Evolutionary conservation across 2,329 filamentous ascomycete genomes (phyloP).

Genomic region (Trichoderma atrobrunneum): DNA sequence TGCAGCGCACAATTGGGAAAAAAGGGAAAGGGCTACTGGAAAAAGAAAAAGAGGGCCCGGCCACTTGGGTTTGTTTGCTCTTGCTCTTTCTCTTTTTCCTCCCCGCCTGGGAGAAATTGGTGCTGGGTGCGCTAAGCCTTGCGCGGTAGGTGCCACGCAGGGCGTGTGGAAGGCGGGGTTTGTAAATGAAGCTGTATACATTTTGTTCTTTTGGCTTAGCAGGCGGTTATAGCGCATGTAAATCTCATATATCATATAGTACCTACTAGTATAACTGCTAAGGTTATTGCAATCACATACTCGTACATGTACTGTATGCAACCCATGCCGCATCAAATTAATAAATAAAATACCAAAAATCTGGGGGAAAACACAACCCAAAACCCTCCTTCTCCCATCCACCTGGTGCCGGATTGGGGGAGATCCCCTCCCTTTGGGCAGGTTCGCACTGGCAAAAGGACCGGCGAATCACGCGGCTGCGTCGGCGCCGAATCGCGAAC

Average conservation of each 20-base stretch:
- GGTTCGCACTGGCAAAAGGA: not conserved
- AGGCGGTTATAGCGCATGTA: not conserved
- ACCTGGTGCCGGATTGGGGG: not conserved
- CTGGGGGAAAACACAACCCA: not conserved
- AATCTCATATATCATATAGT: not conserved
- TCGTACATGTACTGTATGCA: not conserved
- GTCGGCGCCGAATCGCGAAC: not conserved
- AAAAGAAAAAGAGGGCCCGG: not conserved
- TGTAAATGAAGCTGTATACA: not conserved
- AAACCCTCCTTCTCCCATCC: not conserved
- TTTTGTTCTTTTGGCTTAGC: not conserved
- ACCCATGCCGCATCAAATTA: not conserved
- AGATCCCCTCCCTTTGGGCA: not conserved
- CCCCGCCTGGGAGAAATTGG: not conserved
- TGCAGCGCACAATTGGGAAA: not conserved
- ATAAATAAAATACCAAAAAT: not conserved
- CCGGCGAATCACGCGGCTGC: slow-evolving; percentile 11
- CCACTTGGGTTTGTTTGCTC: not conserved
- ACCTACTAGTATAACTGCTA: not conserved
- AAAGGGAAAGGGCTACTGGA: not conserved
- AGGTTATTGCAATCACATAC: not conserved
- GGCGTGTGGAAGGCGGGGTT: slow-evolving; percentile 15
- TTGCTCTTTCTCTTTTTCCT: not conserved
- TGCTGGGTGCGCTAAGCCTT: slow-evolving; percentile 23
- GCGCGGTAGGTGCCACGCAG: slow-evolving; percentile 25